A percentile compares a stretch with the other conserved stretches of the same genome.
phyloP scores from a whole-genome alignment of 306 rosid genomes.

The Fragaria vesca region DNA sequence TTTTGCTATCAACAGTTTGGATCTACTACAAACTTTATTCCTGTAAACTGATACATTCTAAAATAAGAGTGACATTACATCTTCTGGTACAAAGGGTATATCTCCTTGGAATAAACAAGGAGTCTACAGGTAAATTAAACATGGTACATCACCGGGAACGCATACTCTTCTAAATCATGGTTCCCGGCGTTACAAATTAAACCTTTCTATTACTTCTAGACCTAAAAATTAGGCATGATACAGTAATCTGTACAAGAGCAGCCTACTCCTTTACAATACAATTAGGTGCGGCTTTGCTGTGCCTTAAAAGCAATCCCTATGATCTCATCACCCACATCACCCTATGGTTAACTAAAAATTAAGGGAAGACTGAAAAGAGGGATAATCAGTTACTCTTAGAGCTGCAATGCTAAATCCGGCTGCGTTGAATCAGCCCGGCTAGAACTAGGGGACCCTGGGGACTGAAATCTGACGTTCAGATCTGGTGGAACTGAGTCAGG shows the following conservation, averaged over 20 bases:
- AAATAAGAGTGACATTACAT: background rate
- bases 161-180: conserved; percentile 18
- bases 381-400: conserved; percentile 42
- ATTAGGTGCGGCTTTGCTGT: conserved; percentile 34
- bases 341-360: conserved; percentile 47
- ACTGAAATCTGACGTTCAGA: conserved; percentile 54
- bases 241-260: conserved; percentile 51
- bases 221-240: conserved; percentile 33
- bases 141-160: background rate
- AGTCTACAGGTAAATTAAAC: conserved; percentile 2
- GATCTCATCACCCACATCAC: conserved; percentile 36
- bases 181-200: conserved; percentile 32
- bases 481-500: conserved; percentile 58
- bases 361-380: conserved; percentile 9
- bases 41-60: background rate
- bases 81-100: conserved; percentile 8
- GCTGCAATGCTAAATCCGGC: conserved; percentile 69
- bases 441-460: conserved; percentile 63
- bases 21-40: conserved; percentile 17
- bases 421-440: conserved; percentile 53
- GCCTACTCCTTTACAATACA: conserved; percentile 42
- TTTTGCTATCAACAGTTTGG: background rate
- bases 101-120: conserved; percentile 15
- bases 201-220: conserved; percentile 28
- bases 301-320: conserved; percentile 18